Percentiles rank a stretch among this genome's conserved stretches.
phyloP scores from a whole-genome alignment of 306 rosid genomes.

The Pyrus communis region DNA sequence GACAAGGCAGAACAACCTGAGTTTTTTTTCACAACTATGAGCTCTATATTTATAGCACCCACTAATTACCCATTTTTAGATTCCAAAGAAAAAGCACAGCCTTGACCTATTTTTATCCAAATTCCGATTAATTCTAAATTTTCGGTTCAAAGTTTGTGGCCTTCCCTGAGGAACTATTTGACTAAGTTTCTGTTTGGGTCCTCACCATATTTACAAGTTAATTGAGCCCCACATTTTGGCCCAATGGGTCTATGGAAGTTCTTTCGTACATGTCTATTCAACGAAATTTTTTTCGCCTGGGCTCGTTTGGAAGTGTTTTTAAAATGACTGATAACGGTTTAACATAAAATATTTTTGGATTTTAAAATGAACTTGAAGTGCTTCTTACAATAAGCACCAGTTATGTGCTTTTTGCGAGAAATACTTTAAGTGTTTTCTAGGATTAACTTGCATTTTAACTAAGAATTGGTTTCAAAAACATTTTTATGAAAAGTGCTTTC shows the following conservation, averaged over 20 bases:
- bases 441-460: too few relatives aligned
- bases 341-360: too few relatives aligned
- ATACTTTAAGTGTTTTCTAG: too few relatives aligned
- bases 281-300: rapidly evolving
- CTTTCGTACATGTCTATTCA: too few relatives aligned
- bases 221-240: not conserved
- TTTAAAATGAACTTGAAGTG: too few relatives aligned
- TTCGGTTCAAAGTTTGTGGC: not conserved
- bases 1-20: not conserved
- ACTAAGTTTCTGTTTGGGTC: not conserved
- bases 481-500: too few relatives aligned
- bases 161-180: not conserved
- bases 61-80: not conserved
- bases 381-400: too few relatives aligned
- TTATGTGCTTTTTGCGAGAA: too few relatives aligned
- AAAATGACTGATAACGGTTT: rapidly evolving
- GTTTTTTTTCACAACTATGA: not conserved
- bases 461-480: too few relatives aligned
- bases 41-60: not conserved
- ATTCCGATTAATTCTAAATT: not conserved
- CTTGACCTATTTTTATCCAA: conserved; percentile 10
- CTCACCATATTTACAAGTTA: not conserved
- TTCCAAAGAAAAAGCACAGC: not conserved
- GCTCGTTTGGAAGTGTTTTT: too few relatives aligned
- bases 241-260: too few relatives aligned